Conservation (phyloP, 805 yeast genomes). For the Tetrapisispora namnaoensis region DNA sequence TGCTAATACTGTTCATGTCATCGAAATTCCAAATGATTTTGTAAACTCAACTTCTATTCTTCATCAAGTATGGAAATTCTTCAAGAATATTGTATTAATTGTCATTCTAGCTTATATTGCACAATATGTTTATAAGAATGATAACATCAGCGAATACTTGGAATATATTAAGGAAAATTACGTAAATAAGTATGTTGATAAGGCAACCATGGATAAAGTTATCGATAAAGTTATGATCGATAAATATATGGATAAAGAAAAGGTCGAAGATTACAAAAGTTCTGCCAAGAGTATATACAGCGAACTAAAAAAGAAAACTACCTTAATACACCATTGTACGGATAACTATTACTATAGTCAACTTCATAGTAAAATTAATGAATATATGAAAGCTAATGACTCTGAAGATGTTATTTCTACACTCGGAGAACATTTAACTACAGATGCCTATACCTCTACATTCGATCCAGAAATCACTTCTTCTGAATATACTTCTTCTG, state of each 20-base stretch:
- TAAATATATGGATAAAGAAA: not conserved
- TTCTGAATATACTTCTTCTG: not conserved
- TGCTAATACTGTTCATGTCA: conserved; percentile 58
- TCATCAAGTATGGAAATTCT: conserved; percentile 15
- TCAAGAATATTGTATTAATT: conserved; percentile 20
- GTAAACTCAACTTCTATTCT: conserved; percentile 27
- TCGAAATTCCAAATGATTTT: conserved; percentile 46
- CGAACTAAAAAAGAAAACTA: conserved; percentile 10
- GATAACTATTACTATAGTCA: not conserved
- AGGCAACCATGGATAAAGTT: not conserved
- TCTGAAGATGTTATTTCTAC: not conserved
- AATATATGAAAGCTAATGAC: not conserved
- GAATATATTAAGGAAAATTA: conserved; percentile 12
- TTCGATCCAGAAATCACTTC: not conserved
- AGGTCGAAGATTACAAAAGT: conserved; percentile 5
- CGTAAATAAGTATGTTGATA: conserved; percentile 1
- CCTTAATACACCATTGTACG: conserved; percentile 4
- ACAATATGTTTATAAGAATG: conserved; percentile 18
- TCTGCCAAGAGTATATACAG: conserved; percentile 8
- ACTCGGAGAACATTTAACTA: not conserved
- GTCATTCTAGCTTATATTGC: conserved; percentile 17
- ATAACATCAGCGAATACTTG: conserved; percentile 16
- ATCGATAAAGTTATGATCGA: not conserved
- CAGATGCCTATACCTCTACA: not conserved
- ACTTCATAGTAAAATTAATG: not conserved